These are phyloP conservation scores for Aristolochia californica DNA, from an alignment of 164 flowering plant genomes.

Conservation along the genomic window DNA sequence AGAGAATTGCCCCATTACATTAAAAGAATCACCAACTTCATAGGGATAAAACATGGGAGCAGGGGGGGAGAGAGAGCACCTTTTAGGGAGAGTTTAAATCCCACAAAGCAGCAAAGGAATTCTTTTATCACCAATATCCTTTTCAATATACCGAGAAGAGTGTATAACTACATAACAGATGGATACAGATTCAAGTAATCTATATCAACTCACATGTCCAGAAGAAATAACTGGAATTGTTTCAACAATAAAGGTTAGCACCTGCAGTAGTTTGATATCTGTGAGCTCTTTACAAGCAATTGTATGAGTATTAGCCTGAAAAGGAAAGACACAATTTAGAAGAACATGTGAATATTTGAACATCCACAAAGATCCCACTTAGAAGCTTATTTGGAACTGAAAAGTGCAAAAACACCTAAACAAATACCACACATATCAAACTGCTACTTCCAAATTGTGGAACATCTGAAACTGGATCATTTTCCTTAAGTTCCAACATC, in stretches of 20 bases:
- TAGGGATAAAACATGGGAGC: no score
- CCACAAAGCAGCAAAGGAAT: conserved; percentile 36
- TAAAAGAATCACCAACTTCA: no score
- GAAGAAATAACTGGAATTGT: neutral
- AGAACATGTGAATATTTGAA: no score
- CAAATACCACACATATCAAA: conserved; percentile 35
- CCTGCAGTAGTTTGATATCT: conserved; percentile 39
- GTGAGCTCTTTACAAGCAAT: conserved; percentile 7
- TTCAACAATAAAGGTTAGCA: conserved; percentile 4
- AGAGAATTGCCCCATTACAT: no score
- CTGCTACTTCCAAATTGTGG: conserved; percentile 7
- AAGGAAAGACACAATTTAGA: neutral
- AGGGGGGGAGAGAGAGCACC: conserved; percentile 17
- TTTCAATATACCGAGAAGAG: conserved; percentile 22
- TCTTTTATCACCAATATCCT: conserved; percentile 6
- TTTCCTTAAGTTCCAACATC: conserved; percentile 19
- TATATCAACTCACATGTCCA: no score
- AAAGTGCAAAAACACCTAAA: neutral
- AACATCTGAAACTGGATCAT: conserved; percentile 8
- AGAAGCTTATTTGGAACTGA: no score
- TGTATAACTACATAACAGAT: conserved; percentile 10
- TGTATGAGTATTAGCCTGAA: conserved; percentile 38
- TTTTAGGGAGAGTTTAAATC: conserved; percentile 42
- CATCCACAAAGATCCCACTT: no score
- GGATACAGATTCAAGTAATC: no score